Conservation (phyloP, 176 grass and related monocot genomes). For the Ampelocalamus luodianensis region DNA sequence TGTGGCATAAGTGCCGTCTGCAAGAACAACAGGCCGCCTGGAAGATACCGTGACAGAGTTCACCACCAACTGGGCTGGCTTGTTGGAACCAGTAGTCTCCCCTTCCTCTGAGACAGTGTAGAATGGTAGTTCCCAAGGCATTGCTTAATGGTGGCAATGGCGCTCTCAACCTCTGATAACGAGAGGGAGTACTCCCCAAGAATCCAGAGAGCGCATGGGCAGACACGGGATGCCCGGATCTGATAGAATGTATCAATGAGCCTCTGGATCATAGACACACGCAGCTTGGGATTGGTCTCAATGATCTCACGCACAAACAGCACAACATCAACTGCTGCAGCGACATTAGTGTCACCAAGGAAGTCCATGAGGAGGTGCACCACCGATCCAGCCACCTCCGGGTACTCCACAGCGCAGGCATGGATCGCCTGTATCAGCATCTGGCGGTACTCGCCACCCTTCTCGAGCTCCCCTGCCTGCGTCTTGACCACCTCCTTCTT, state of each 20-base stretch:
- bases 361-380: slow-evolving; percentile 89
- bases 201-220: slow-evolving; percentile 68
- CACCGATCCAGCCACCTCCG: slow-evolving; percentile 69
- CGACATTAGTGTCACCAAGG: slow-evolving; percentile 73
- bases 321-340: slow-evolving; percentile 73
- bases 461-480: slow-evolving; percentile 64
- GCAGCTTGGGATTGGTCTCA: slow-evolving; percentile 73
- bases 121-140: slow-evolving; percentile 72
- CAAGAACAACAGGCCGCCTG: slow-evolving; percentile 63
- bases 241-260: slow-evolving; percentile 73
- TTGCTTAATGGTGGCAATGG: slow-evolving; percentile 71
- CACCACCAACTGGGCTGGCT: slow-evolving; percentile 39
- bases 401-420: slow-evolving; percentile 63
- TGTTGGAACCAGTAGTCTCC: slow-evolving; percentile 50
- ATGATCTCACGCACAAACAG: slow-evolving; percentile 81
- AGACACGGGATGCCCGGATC: slow-evolving; percentile 72
- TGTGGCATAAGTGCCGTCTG: slow-evolving; percentile 74
- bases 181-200: slow-evolving; percentile 78
- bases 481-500: slow-evolving; percentile 88
- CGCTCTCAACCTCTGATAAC: slow-evolving; percentile 63
- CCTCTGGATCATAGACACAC: slow-evolving; percentile 82
- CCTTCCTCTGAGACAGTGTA: slow-evolving; percentile 66
- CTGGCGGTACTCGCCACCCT: slow-evolving; percentile 69
- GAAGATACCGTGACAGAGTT: slow-evolving; percentile 61
- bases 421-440: slow-evolving; percentile 83